Evolutionary conservation across 2,329 filamentous ascomycete genomes (phyloP).

Genomic region (Trichoderma harzianum): DNA sequence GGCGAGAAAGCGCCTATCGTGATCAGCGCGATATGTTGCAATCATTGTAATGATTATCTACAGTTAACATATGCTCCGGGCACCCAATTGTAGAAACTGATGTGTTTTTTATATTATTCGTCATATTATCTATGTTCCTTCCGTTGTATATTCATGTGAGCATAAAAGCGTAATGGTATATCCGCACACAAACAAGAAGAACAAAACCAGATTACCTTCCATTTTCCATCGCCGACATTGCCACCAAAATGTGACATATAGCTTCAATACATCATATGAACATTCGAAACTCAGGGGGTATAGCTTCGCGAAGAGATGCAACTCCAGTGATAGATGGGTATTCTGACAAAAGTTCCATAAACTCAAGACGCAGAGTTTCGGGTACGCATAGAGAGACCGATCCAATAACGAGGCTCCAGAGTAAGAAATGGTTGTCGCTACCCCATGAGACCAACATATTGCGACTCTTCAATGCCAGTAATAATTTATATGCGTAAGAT

Average conservation of each 20-base stretch:
- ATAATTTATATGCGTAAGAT: background rate
- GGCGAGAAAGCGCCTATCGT: background rate
- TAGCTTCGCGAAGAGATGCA: background rate
- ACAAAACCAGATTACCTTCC: background rate
- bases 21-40: background rate
- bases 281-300: background rate
- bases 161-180: background rate
- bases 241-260: background rate
- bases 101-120: background rate
- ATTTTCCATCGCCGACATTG: background rate
- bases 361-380: background rate
- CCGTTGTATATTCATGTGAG: background rate
- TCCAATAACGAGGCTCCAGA: background rate
- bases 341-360: slow-evolving; percentile 3
- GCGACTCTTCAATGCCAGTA: background rate
- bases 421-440: background rate
- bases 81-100: background rate
- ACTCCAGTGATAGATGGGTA: background rate
- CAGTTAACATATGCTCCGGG: background rate
- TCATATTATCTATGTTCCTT: background rate
- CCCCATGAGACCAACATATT: background rate
- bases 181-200: background rate
- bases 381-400: slow-evolving; percentile 4
- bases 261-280: background rate
- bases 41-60: background rate